Percentiles rank a stretch among this genome's conserved stretches.
Evolutionary conservation across 2,329 filamentous ascomycete genomes (phyloP).

Genomic region (Colletotrichum noveboracense): DNA sequence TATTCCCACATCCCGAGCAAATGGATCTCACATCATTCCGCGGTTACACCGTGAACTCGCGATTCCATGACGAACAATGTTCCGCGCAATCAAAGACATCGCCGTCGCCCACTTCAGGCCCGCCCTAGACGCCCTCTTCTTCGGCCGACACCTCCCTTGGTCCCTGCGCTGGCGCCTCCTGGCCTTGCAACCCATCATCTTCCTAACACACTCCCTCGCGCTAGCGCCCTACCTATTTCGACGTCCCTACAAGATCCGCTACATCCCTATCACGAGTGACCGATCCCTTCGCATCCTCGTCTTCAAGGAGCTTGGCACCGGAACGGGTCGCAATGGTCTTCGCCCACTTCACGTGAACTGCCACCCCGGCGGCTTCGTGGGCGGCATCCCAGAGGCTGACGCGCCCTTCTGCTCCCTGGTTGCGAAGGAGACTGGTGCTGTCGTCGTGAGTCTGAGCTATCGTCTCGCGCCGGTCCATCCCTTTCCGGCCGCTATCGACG

Average conservation of each 20-base stretch:
- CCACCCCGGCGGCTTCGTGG: conserved; percentile 49
- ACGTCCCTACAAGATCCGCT: conserved; percentile 36
- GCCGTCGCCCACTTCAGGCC: conserved; percentile 28
- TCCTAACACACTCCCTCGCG: conserved; percentile 42
- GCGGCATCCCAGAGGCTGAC: conserved; percentile 44
- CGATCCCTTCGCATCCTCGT: conserved; percentile 36
- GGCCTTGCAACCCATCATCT: conserved; percentile 43
- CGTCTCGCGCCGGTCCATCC: conserved; percentile 55
- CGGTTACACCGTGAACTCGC: neutral
- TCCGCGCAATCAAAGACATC: neutral
- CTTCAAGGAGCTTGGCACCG: conserved; percentile 31
- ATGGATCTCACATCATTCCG: neutral
- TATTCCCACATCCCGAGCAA: neutral
- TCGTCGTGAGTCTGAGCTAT: conserved; percentile 56
- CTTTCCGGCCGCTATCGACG: conserved; percentile 53
- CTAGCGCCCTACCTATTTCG: conserved; percentile 40
- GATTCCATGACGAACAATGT: neutral
- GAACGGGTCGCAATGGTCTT: conserved; percentile 16
- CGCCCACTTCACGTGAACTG: conserved; percentile 49
- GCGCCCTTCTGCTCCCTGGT: conserved; percentile 37
- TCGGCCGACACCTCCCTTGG: conserved; percentile 37
- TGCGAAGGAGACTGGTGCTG: conserved; percentile 42
- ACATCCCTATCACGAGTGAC: conserved; percentile 33
- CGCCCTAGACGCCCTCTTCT: conserved; percentile 38
- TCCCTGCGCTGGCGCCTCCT: conserved; percentile 47